phyloP scores from a whole-genome alignment of 2,329 filamentous ascomycete genomes.

The Furcasterigmium furcatum region DNA sequence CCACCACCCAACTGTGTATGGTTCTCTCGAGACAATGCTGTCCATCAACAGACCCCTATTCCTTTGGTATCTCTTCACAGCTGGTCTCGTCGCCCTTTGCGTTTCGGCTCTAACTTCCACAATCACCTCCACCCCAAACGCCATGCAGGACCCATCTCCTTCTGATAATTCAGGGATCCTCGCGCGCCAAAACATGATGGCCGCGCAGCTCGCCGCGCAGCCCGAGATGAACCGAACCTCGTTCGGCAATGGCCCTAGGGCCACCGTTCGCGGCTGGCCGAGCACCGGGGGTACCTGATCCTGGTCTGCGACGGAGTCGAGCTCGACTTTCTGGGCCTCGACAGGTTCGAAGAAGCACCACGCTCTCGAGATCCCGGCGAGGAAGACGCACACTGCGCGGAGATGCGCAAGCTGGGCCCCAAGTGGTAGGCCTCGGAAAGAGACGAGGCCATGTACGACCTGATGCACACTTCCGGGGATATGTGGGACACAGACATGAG shows the following conservation, averaged over 20 bases:
- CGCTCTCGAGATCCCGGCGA: slow-evolving; percentile 6
- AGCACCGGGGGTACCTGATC: slow-evolving; percentile 3
- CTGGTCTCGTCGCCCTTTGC: too few relatives aligned
- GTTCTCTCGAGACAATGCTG: too few relatives aligned
- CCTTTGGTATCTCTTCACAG: too few relatives aligned
- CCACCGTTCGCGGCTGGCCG: slow-evolving; percentile 4
- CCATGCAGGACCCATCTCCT: too few relatives aligned
- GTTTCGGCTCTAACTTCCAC: too few relatives aligned
- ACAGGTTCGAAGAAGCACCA: slow-evolving; percentile 7
- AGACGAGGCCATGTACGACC: background rate
- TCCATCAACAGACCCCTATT: too few relatives aligned
- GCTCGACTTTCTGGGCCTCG: slow-evolving; percentile 8
- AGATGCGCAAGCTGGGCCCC: slow-evolving; percentile 8
- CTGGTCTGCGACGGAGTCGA: slow-evolving; percentile 11
- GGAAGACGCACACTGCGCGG: slow-evolving; percentile 10
- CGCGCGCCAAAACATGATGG: too few relatives aligned
- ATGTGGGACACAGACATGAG: background rate
- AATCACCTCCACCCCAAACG: too few relatives aligned
- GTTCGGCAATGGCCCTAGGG: background rate
- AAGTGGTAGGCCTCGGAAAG: background rate
- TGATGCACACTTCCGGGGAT: background rate
- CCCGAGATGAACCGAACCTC: background rate
- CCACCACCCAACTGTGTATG: too few relatives aligned
- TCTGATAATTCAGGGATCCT: too few relatives aligned
- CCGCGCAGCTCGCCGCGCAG: too few relatives aligned